phyloP scores from a whole-genome alignment of 164 flowering plant genomes.

The Malania oleifera region DNA sequence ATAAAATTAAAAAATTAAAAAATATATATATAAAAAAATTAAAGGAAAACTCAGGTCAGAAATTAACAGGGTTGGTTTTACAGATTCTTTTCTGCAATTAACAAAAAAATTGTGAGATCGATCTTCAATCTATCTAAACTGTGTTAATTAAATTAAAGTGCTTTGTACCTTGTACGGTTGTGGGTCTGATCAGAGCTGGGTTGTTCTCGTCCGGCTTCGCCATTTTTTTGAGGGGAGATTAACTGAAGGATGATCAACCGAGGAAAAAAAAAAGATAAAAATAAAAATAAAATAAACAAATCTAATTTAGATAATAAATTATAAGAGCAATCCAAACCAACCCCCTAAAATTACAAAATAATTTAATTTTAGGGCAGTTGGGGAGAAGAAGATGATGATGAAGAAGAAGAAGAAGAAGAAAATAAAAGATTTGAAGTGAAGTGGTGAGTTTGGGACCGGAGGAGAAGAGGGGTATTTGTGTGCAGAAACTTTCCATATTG shows the following conservation, averaged over 20 bases:
- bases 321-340: no score
- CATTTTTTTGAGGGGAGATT: slow-evolving; percentile 15
- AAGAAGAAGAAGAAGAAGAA: not conserved
- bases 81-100: no score
- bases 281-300: not conserved
- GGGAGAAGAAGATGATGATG: no score
- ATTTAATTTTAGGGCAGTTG: no score
- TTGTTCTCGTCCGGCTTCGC: slow-evolving; percentile 33
- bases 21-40: no score
- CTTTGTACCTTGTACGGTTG: slow-evolving; percentile 21
- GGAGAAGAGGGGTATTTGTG: slow-evolving; percentile 16
- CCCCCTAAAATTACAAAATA: no score
- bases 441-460: slow-evolving; percentile 6
- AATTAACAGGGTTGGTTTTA: not conserved
- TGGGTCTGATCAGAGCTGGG: slow-evolving; percentile 16
- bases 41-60: slow-evolving; percentile 5
- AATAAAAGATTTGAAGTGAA: slow-evolving; percentile 4
- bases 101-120: no score
- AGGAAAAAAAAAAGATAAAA: not conserved
- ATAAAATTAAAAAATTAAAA: slow-evolving; percentile 4
- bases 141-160: no score
- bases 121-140: no score
- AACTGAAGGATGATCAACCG: not conserved
- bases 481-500: slow-evolving; percentile 6
- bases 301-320: no score